phyloP scores from a whole-genome alignment of 2,329 filamentous ascomycete species.

The Biscogniauxia marginata region DNA sequence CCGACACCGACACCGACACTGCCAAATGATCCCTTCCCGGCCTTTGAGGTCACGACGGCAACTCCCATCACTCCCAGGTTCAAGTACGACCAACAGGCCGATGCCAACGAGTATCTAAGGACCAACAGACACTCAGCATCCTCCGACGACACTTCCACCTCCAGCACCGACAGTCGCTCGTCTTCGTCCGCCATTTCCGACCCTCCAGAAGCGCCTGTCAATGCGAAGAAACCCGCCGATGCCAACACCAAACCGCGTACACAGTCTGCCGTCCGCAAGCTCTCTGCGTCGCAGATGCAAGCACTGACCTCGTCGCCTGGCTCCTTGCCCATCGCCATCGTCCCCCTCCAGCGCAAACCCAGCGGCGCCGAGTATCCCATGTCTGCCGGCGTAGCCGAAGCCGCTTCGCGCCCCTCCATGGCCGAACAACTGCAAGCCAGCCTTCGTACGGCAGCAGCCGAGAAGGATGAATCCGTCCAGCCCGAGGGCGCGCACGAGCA shows the following conservation, averaged over 20 bases:
- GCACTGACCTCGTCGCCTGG: constrained; percentile 56
- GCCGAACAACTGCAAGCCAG: constrained; percentile 32
- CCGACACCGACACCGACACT: constrained; percentile 13
- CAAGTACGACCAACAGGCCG: constrained; percentile 2
- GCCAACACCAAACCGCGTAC: constrained; percentile 18
- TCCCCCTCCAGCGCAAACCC: constrained; percentile 32
- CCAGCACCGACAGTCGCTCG: constrained; percentile 3
- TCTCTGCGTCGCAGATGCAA: constrained; percentile 59
- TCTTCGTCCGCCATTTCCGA: constrained; percentile 1
- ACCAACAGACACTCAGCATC: constrained; percentile 1
- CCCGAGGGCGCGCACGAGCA: constrained; percentile 28
- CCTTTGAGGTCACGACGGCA: constrained; percentile 22
- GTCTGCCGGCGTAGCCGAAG: constrained; percentile 38
- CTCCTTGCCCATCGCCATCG: constrained; percentile 54
- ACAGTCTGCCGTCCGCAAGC: constrained; percentile 41
- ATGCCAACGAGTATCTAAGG: background rate
- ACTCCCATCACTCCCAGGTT: constrained; percentile 16
- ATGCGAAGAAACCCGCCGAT: constrained; percentile 7
- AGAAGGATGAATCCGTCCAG: constrained; percentile 26
- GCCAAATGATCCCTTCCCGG: constrained; percentile 22
- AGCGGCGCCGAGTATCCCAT: constrained; percentile 36
- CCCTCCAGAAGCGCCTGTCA: constrained; percentile 7
- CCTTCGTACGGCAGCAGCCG: constrained; percentile 11
- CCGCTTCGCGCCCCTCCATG: constrained; percentile 32
- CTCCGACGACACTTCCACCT: constrained; percentile 4